Evolutionary conservation across 1,284 basidiomycete species (phyloP).

Genomic region (Moniliophthora roreri): DNA sequence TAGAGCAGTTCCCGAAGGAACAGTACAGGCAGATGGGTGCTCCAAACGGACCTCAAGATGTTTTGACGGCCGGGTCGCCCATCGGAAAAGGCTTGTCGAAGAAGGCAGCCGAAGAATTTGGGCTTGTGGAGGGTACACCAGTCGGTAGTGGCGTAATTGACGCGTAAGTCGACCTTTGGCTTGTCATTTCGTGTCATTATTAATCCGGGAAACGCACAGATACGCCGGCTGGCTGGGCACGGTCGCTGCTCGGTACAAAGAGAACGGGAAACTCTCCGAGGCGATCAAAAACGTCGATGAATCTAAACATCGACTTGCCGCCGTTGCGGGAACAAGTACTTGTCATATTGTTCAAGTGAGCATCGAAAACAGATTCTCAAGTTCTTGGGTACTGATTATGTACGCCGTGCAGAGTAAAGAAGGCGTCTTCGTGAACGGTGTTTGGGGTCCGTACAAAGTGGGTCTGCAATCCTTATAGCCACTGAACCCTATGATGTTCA

Average conservation of each 20-base stretch:
- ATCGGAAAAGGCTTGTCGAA: conserved; percentile 84
- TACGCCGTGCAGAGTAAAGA: conserved; percentile 59
- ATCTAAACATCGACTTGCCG: conserved; percentile 82
- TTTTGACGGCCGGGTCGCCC: conserved; percentile 91
- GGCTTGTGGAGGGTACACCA: conserved; percentile 85
- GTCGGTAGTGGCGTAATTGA: conserved; percentile 96
- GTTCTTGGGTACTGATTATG: background rate
- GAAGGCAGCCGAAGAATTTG: conserved; percentile 82
- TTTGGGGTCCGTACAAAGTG: conserved; percentile 96
- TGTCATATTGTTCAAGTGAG: conserved; percentile 88
- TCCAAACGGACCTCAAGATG: conserved; percentile 42
- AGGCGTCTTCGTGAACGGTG: conserved; percentile 87
- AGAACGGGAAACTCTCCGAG: conserved; percentile 50
- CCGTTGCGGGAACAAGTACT: conserved; percentile 94
- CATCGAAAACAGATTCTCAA: conserved; percentile 1
- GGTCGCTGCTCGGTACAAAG: conserved; percentile 78
- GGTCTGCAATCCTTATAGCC: conserved; percentile 1
- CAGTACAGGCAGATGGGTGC: conserved; percentile 85
- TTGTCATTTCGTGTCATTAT: background rate
- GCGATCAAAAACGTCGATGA: conserved; percentile 65
- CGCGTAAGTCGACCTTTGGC: conserved; percentile 55
- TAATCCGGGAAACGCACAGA: conserved; percentile 37
- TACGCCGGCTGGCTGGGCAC: conserved; percentile 99
- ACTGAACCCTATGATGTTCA: too few species aligned
- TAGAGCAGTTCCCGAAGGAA: conserved; percentile 65